These are phyloP conservation scores for Apiospora phragmitis DNA, from an alignment of 2,329 filamentous ascomycete genomes.

Conservation along the genomic window DNA sequence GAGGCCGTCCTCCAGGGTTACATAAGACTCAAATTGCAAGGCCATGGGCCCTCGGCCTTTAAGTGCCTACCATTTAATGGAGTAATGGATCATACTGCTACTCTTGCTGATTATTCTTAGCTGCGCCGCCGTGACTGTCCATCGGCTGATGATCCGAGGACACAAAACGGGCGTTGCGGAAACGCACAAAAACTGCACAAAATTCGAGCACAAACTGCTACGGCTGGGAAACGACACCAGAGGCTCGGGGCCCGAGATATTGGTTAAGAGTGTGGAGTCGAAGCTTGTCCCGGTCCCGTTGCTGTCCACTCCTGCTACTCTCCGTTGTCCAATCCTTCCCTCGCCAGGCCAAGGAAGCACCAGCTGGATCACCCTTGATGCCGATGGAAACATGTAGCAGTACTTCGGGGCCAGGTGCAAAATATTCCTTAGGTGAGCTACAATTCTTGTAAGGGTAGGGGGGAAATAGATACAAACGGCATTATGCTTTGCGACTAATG, in stretches of 20 bases:
- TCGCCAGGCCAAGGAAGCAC: neutral
- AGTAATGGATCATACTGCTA: neutral
- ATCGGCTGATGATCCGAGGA: neutral
- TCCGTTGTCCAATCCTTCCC: neutral
- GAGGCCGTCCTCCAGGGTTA: conserved; percentile 2
- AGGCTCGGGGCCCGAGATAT: conserved; percentile 9
- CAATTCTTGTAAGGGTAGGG: neutral
- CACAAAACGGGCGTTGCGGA: neutral
- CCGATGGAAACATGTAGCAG: conserved; percentile 2
- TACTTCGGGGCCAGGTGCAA: neutral
- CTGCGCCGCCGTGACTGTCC: neutral
- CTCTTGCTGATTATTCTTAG: neutral
- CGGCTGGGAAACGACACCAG: too few species aligned
- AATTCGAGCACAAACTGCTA: neutral
- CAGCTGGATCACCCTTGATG: neutral
- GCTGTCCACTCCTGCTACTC: conserved; percentile 7
- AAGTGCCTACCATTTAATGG: neutral
- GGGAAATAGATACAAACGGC: neutral
- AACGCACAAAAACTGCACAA: neutral
- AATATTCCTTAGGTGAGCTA: neutral
- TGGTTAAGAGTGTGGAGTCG: conserved; percentile 11
- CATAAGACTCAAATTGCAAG: neutral
- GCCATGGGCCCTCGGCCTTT: neutral
- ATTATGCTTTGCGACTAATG: conserved; percentile 4
- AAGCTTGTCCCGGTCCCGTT: conserved; percentile 7